A percentile compares a stretch with the other conserved stretches of the same genome.
Evolutionary conservation across 164 flowering plant species (phyloP).

Genomic region (Warburgia ugandensis): DNA sequence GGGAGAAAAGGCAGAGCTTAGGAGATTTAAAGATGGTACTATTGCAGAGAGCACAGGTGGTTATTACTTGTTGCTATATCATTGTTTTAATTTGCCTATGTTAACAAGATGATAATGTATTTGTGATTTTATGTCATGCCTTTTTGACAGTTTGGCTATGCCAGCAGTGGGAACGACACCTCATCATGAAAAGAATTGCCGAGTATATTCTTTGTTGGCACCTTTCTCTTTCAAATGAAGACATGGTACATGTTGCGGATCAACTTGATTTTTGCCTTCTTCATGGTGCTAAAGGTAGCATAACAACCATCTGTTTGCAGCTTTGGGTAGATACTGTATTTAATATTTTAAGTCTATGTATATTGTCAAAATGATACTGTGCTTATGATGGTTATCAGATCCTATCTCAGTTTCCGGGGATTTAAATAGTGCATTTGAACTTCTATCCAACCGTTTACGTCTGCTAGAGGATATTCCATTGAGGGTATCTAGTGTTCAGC

Average conservation of each 20-base stretch:
- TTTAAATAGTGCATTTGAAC: conserved; percentile 59
- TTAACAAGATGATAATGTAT: conserved; percentile 3
- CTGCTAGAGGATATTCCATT: conserved; percentile 67
- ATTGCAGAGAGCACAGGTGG: conserved; percentile 88
- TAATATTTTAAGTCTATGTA: neutral
- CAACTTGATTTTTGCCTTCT: conserved; percentile 83
- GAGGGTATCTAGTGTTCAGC: conserved; percentile 77
- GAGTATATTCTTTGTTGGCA: conserved; percentile 62
- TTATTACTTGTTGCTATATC: conserved; percentile 3
- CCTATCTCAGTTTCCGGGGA: conserved; percentile 52
- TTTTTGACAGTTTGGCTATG: conserved; percentile 64
- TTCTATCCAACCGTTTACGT: conserved; percentile 62
- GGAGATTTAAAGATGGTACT: conserved; percentile 76
- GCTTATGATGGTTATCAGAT: conserved; percentile 37
- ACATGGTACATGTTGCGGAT: conserved; percentile 45
- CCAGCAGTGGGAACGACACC: conserved; percentile 70
- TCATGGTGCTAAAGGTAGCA: conserved; percentile 50
- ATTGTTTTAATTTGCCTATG: conserved; percentile 2
- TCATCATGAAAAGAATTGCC: conserved; percentile 57
- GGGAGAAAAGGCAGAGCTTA: conserved; percentile 89
- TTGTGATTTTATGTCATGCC: neutral
- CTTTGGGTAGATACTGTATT: too few relatives aligned
- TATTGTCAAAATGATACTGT: too few relatives aligned
- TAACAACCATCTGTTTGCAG: too few relatives aligned
- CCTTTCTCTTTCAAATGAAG: conserved; percentile 53